These are phyloP conservation scores for Thamnidium elegans DNA, from an alignment of 192 early-diverging fungal species.

Conservation along the genomic window DNA sequence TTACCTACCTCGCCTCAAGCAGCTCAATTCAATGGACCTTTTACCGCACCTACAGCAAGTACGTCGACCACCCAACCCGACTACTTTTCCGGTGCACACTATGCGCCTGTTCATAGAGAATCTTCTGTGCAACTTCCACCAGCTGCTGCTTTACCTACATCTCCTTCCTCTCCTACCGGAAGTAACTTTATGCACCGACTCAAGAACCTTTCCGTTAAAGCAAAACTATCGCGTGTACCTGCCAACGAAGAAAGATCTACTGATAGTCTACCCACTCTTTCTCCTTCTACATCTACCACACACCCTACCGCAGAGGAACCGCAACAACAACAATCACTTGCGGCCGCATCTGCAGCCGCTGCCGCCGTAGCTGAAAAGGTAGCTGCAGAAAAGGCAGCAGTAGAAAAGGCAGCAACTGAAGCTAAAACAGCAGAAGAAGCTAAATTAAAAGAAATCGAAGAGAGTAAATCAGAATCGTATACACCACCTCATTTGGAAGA, in stretches of 20 bases:
- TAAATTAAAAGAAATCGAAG: neutral
- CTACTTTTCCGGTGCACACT: conserved; percentile 36
- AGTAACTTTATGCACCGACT: conserved; percentile 47
- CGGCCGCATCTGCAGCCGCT: too few species aligned
- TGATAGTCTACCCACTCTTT: neutral
- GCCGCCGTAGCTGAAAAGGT: neutral
- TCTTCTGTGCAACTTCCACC: conserved; percentile 37
- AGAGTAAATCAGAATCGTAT: conserved; percentile 30
- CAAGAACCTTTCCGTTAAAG: conserved; percentile 43
- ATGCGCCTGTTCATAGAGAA: conserved; percentile 17
- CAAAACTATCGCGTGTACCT: conserved; percentile 43
- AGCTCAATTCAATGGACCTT: conserved; percentile 27
- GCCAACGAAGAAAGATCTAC: conserved; percentile 34
- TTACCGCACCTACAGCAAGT: conserved; percentile 32
- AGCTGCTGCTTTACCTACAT: conserved; percentile 32
- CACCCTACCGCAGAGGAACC: too few species aligned
- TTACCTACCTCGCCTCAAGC: conserved; percentile 14
- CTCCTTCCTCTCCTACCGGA: conserved; percentile 24
- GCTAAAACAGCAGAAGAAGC: neutral
- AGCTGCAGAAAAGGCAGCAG: neutral
- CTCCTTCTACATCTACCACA: too few species aligned
- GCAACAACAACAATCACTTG: too few species aligned
- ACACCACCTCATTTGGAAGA: conserved; percentile 49
- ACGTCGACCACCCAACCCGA: conserved; percentile 18
- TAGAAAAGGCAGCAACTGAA: neutral